phyloP scores from a whole-genome alignment of 2,329 filamentous ascomycete species.

The Exophiala sp. region DNA sequence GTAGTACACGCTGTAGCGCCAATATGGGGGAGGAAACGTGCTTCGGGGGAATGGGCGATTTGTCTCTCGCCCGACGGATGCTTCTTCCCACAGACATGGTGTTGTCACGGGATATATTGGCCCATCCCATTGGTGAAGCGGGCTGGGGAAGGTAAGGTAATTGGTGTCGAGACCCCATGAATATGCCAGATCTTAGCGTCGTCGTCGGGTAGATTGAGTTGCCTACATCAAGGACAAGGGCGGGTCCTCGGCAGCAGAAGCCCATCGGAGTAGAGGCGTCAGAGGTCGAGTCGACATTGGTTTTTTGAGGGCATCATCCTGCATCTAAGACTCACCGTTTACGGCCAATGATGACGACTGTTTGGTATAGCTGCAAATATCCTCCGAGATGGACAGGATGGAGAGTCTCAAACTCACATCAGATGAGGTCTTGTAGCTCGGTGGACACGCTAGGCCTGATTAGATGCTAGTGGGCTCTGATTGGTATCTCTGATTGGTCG shows the following conservation, averaged over 20 bases:
- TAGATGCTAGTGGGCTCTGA: not conserved
- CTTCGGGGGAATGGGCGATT: not conserved
- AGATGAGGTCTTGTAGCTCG: not conserved
- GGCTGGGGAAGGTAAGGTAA: not conserved
- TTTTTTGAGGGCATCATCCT: too few relatives aligned
- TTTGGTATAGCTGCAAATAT: not conserved
- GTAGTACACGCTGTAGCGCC: conserved; percentile 7
- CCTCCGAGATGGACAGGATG: not conserved
- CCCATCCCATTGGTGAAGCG: not conserved
- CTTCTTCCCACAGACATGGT: not conserved
- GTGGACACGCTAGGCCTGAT: conserved; percentile 1
- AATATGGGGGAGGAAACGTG: conserved; percentile 1
- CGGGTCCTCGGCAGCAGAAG: conserved; percentile 1
- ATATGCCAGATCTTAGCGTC: conserved; percentile 20
- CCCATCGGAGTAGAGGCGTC: not conserved
- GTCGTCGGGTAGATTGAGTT: conserved; percentile 18
- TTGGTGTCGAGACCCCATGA: not conserved
- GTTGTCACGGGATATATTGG: not conserved
- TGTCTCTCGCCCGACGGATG: not conserved
- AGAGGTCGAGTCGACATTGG: too few relatives aligned
- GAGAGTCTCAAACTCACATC: not conserved
- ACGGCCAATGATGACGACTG: conserved; percentile 4
- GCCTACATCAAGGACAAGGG: not conserved
- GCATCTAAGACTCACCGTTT: not conserved
- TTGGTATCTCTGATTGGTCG: conserved; percentile 10